A percentile compares a stretch with the other conserved stretches of the same genome.
phyloP scores from a whole-genome alignment of 345 rosid genomes.

The Erucastrum elatum region DNA sequence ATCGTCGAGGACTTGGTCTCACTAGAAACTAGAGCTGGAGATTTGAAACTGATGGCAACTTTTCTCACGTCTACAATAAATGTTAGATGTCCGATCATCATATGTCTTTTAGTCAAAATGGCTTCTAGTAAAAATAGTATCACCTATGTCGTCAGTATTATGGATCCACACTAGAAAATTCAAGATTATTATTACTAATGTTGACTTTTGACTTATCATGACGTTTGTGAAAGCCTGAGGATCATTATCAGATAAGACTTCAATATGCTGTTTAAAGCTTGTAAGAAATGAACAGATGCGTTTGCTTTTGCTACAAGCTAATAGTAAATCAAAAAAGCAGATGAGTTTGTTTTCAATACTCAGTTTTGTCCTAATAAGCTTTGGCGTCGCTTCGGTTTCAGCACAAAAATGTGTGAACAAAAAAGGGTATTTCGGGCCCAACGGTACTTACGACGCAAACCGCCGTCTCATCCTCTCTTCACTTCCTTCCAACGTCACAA shows the following conservation, averaged over 20 bases:
- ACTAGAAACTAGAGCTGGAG: neutral
- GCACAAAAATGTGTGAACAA: neutral
- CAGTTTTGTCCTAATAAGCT: slow-evolving; percentile 16
- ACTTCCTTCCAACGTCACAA: slow-evolving; percentile 27
- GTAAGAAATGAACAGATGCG: neutral
- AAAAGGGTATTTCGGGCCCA: slow-evolving; percentile 29
- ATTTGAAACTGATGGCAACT: neutral
- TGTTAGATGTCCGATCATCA: neutral
- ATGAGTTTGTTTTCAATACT: neutral
- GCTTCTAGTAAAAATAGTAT: neutral
- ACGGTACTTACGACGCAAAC: slow-evolving; percentile 29
- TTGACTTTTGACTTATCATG: neutral
- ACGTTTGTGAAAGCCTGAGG: neutral
- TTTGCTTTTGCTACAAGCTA: neutral
- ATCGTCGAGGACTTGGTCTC: neutral
- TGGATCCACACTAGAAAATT: neutral
- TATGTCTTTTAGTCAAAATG: neutral
- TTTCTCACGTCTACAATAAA: neutral
- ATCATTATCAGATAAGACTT: neutral
- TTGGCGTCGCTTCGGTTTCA: neutral
- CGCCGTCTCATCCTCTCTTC: slow-evolving; percentile 28
- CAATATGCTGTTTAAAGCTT: neutral
- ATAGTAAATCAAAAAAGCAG: slow-evolving; percentile 12
- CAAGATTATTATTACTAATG: neutral
- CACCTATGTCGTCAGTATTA: neutral